phyloP scores from a whole-genome alignment of 1,284 basidiomycete species.

The Boletus subluridellus region DNA sequence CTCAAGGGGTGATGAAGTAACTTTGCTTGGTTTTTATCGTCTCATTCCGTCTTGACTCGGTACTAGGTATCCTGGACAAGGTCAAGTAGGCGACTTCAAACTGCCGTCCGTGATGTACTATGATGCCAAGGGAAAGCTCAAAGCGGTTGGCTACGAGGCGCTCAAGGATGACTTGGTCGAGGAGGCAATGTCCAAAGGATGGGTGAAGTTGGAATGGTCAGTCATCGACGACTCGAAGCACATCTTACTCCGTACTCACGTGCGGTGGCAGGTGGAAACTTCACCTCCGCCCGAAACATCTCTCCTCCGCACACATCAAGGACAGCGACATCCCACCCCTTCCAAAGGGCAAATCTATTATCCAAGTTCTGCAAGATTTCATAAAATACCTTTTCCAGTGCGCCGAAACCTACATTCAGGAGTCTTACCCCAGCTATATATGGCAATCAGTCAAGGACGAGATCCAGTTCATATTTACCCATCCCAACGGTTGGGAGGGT shows the following conservation, averaged over 20 bases:
- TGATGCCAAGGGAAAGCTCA: slow-evolving; percentile 39
- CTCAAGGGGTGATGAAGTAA: slow-evolving; percentile 41
- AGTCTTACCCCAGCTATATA: no score
- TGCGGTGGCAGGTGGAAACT: slow-evolving; percentile 50
- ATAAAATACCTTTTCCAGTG: no score
- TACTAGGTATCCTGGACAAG: slow-evolving; percentile 38
- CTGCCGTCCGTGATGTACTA: slow-evolving; percentile 56
- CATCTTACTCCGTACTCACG: slow-evolving; percentile 32
- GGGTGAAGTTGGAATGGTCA: slow-evolving; percentile 44
- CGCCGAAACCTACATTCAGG: no score
- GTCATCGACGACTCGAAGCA: slow-evolving; percentile 35
- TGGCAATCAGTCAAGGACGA: no score
- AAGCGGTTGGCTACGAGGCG: slow-evolving; percentile 13
- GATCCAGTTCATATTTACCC: no score
- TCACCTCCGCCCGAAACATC: slow-evolving; percentile 42
- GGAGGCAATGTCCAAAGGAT: no score
- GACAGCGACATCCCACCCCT: no score
- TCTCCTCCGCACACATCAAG: slow-evolving; percentile 5
- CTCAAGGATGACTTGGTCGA: no score
- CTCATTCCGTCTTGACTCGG: slow-evolving; percentile 1
- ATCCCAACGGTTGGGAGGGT: no score
- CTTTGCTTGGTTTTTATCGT: background rate
- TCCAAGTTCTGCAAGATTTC: no score
- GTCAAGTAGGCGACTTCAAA: slow-evolving; percentile 29
- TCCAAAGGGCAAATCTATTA: no score